A percentile compares a stretch with the other conserved stretches of the same genome.
Conservation (phyloP, 768 basidiomycete species). For the Xerocomus spinulosus region DNA sequence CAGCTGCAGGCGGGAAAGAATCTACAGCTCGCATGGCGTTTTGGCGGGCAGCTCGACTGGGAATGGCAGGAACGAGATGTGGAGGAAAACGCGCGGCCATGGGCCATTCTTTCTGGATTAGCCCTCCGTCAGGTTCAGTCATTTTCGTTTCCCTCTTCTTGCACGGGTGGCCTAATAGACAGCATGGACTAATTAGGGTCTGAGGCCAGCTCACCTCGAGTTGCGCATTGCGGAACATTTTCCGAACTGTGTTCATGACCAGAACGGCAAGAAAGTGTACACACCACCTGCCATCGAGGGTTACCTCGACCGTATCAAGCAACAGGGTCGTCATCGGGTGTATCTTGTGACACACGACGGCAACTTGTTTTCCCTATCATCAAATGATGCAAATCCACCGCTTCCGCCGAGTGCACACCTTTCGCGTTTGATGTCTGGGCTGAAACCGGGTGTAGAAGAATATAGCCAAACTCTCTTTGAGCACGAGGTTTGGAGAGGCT, state of each 20-base stretch:
- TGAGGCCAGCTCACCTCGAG: conserved; percentile 55
- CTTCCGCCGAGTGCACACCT: conserved; percentile 54
- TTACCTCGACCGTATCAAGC: conserved; percentile 68
- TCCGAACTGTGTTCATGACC: conserved; percentile 41
- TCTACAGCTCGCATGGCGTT: conserved; percentile 77
- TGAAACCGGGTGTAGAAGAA: conserved; percentile 24
- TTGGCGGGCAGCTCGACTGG: conserved; percentile 78
- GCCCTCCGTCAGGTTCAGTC: conserved; percentile 64
- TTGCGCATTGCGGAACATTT: conserved; percentile 71
- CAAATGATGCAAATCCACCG: conserved; percentile 60
- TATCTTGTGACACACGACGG: conserved; percentile 75
- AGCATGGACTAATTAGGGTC: conserved; percentile 26
- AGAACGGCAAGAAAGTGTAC: conserved; percentile 42
- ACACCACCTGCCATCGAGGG: conserved; percentile 87
- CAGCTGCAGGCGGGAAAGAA: conserved; percentile 50
- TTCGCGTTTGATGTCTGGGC: conserved; percentile 25
- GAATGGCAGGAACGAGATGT: conserved; percentile 69
- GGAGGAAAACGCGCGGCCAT: conserved; percentile 55
- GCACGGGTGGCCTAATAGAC: conserved; percentile 11
- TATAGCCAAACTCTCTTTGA: conserved; percentile 38
- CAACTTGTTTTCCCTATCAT: conserved; percentile 57
- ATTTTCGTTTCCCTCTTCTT: neutral
- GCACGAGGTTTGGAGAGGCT: conserved; percentile 58
- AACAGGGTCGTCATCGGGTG: conserved; percentile 51
- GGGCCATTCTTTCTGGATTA: conserved; percentile 73